These are phyloP conservation scores for Candolleomyces efflorescens DNA, from an alignment of 768 basidiomycete genomes.

Conservation along the genomic window DNA sequence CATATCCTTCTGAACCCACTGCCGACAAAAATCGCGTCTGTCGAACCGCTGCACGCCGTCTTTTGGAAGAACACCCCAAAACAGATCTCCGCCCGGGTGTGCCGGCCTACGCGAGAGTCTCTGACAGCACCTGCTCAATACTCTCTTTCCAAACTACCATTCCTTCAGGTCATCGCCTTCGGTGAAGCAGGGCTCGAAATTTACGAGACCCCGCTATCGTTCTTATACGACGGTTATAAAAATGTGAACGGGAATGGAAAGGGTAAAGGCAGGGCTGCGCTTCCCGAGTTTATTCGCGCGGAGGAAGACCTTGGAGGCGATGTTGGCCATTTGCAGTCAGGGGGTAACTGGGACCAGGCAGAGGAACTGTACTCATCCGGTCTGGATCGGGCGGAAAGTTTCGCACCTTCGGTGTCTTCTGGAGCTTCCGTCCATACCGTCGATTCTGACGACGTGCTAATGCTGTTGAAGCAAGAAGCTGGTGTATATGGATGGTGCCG, in stretches of 20 bases:
- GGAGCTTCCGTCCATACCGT: slow-evolving; percentile 43
- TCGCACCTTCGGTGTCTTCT: slow-evolving; percentile 43
- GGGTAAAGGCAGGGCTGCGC: slow-evolving; percentile 45
- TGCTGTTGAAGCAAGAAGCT: slow-evolving; percentile 45
- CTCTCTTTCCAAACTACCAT: slow-evolving; percentile 26
- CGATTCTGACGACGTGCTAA: slow-evolving; percentile 47
- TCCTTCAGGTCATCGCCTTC: slow-evolving; percentile 68
- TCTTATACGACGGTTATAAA: slow-evolving; percentile 27
- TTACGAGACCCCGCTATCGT: slow-evolving; percentile 58
- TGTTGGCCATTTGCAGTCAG: slow-evolving; percentile 50
- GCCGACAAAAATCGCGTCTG: slow-evolving; percentile 42
- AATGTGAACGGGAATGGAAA: slow-evolving; percentile 23
- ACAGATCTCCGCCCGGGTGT: slow-evolving; percentile 50
- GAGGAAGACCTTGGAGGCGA: slow-evolving; percentile 66
- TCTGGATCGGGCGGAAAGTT: slow-evolving; percentile 42
- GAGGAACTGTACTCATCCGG: slow-evolving; percentile 30
- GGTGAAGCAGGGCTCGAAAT: slow-evolving; percentile 71
- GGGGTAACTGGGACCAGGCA: slow-evolving; percentile 49
- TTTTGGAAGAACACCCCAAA: slow-evolving; percentile 58
- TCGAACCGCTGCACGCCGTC: slow-evolving; percentile 50
- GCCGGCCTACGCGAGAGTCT: slow-evolving; percentile 25
- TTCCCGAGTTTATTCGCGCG: slow-evolving; percentile 46
- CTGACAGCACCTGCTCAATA: slow-evolving; percentile 15
- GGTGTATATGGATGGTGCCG: slow-evolving; percentile 79
- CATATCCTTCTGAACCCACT: slow-evolving; percentile 68